A percentile compares a stretch with the other conserved stretches of the same genome.
phyloP scores from a whole-genome alignment of 257 asterid genomes.

The Prunella vulgaris region DNA sequence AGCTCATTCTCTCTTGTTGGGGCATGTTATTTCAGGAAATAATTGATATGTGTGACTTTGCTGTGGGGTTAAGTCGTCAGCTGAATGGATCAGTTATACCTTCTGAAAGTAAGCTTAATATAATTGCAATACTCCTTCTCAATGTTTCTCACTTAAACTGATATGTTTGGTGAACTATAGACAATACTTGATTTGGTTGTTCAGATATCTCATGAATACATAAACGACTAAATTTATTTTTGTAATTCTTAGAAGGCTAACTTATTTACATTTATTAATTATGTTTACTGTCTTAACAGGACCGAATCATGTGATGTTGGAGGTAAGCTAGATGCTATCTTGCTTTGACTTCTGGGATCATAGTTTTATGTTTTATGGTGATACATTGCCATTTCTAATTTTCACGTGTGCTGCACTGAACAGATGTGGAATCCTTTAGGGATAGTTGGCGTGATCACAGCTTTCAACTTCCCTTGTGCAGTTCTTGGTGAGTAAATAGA shows the following conservation, averaged over 20 bases:
- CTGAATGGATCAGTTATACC: conserved; percentile 95
- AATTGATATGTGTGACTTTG: conserved; percentile 98
- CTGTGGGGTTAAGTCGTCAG: conserved; percentile 99
- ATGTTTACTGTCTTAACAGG: conserved; percentile 50
- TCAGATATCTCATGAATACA: background rate
- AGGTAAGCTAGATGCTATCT: conserved; percentile 50
- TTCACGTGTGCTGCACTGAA: conserved; percentile 16
- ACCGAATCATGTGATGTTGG: conserved; percentile 96
- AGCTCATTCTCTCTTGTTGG: conserved; percentile 19
- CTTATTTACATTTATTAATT: conserved; percentile 4
- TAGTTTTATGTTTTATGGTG: background rate
- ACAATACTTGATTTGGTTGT: background rate
- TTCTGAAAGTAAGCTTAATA: conserved; percentile 78
- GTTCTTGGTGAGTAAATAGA: conserved; percentile 74
- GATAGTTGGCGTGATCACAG: conserved; percentile 90
- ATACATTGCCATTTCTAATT: conserved; percentile 15
- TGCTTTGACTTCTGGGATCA: conserved; percentile 12
- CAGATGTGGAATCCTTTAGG: conserved; percentile 99
- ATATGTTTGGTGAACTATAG: background rate
- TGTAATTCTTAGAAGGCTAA: conserved; percentile 6
- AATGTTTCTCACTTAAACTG: background rate
- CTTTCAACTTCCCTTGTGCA: conserved; percentile 98
- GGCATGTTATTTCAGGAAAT: conserved; percentile 63
- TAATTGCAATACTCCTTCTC: background rate
- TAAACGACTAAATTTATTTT: background rate